Conservation (phyloP, 2,329 filamentous ascomycete species). For the Nemania sp. region DNA sequence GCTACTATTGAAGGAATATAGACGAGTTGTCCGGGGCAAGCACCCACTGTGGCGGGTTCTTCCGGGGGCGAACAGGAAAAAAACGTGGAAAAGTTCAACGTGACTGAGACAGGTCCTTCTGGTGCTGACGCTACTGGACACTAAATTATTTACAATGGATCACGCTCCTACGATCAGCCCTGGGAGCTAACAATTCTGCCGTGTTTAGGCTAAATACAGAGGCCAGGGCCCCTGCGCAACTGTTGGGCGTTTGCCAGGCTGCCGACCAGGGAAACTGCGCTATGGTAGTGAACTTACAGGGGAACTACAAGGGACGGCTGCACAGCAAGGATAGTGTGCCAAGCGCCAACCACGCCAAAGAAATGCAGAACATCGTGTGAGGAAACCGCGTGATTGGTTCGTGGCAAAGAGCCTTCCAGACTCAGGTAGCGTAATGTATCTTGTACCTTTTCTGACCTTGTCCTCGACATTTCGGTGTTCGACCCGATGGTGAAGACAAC, state of each 20-base stretch:
- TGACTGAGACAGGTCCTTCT: slow-evolving; percentile 2
- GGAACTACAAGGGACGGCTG: slow-evolving; percentile 5
- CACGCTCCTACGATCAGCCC: slow-evolving; percentile 17
- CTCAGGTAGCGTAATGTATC: no score
- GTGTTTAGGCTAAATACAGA: slow-evolving; percentile 30
- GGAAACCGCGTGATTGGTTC: background rate
- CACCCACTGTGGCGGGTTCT: slow-evolving; percentile 6
- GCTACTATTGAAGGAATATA: no score
- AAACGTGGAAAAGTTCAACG: slow-evolving; percentile 5
- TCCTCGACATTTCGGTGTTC: no score
- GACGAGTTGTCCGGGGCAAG: background rate
- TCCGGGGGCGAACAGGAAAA: background rate
- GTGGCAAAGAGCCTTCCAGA: slow-evolving; percentile 17
- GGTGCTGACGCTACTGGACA: no score
- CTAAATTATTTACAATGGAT: no score
- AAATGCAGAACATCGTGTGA: slow-evolving; percentile 1
- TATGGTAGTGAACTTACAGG: no score
- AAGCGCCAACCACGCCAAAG: slow-evolving; percentile 2
- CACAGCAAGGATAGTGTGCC: background rate
- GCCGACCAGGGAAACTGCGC: no score
- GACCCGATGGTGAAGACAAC: no score
- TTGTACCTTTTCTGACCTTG: no score
- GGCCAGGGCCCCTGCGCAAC: slow-evolving; percentile 8
- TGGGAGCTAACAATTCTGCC: slow-evolving; percentile 27
- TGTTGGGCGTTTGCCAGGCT: no score